phyloP scores from a whole-genome alignment of 345 rosid species.

The Lepidium africanum region DNA sequence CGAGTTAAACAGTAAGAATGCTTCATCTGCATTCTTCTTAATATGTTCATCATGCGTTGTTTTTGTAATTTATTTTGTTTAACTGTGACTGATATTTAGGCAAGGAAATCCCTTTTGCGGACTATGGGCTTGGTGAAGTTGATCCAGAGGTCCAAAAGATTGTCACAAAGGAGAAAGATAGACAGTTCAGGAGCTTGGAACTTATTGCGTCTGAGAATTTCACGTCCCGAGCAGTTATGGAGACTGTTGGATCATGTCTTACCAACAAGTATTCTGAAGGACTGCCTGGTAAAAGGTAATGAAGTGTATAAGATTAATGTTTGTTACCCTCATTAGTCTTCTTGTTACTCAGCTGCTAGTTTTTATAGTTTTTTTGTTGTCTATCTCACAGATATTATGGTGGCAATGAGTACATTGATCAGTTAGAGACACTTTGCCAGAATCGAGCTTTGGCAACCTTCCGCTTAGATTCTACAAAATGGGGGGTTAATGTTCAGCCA shows the following conservation, averaged over 20 bases:
- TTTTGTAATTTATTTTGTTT: background rate
- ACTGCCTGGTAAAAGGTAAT: conserved; percentile 86
- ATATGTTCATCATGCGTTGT: background rate
- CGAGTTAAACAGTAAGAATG: conserved; percentile 42
- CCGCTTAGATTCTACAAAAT: conserved; percentile 57
- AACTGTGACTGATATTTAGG: conserved; percentile 28
- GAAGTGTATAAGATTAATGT: background rate
- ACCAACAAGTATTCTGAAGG: conserved; percentile 96
- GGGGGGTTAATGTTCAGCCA: conserved; percentile 97
- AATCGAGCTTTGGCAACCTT: conserved; percentile 75
- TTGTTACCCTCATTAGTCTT: background rate
- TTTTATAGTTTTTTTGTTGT: background rate
- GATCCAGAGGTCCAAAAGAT: conserved; percentile 72
- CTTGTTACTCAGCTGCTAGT: background rate
- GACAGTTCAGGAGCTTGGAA: conserved; percentile 90
- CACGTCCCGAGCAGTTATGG: conserved; percentile 92
- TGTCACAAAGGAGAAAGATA: conserved; percentile 63
- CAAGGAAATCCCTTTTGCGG: conserved; percentile 37
- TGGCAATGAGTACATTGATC: conserved; percentile 83
- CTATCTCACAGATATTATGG: conserved; percentile 66
- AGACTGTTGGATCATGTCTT: conserved; percentile 92
- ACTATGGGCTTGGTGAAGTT: conserved; percentile 50
- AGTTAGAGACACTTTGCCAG: conserved; percentile 86
- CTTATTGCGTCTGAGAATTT: conserved; percentile 93
- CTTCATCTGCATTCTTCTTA: background rate